Conservation (phyloP, 345 rosid genomes). For the Linum usitatissimum region DNA sequence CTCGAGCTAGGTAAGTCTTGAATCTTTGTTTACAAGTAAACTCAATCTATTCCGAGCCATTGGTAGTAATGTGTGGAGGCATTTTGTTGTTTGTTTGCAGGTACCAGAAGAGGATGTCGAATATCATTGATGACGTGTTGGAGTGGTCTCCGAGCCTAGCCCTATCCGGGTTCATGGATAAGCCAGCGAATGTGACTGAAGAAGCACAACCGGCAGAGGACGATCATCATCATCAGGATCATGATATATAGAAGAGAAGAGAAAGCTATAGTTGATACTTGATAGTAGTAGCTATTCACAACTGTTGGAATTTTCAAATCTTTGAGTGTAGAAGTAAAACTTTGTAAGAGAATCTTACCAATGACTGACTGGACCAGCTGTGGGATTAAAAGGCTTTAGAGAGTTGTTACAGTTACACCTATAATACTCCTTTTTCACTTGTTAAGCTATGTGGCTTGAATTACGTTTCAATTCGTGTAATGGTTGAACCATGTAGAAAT, state of each 20-base stretch:
- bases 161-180: not conserved
- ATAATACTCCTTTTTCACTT: no score
- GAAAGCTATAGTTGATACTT: conserved; percentile 20
- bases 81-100: conserved; percentile 15
- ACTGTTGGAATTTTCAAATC: conserved; percentile 13
- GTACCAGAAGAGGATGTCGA: conserved; percentile 3
- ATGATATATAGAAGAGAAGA: conserved; percentile 17
- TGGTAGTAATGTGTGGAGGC: no score
- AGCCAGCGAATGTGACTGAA: not conserved
- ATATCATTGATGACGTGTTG: conserved; percentile 1
- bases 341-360: no score
- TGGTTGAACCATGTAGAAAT: no score
- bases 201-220: conserved; percentile 23
- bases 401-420: no score
- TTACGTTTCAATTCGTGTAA: no score
- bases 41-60: no score
- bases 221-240: conserved; percentile 10
- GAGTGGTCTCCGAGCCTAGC: conserved; percentile 5
- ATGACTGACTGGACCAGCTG: no score
- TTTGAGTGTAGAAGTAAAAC: conserved; percentile 5
- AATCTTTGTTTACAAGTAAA: no score
- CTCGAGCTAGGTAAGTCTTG: conserved; percentile 75
- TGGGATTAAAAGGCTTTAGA: no score
- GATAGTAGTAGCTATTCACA: conserved; percentile 18
- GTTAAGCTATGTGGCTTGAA: no score